Evolutionary conservation across 371 early-diverging fungal genomes (phyloP), one percentile per base, ranked within the genome.

Genomic region (Mucor indicus): DNA sequence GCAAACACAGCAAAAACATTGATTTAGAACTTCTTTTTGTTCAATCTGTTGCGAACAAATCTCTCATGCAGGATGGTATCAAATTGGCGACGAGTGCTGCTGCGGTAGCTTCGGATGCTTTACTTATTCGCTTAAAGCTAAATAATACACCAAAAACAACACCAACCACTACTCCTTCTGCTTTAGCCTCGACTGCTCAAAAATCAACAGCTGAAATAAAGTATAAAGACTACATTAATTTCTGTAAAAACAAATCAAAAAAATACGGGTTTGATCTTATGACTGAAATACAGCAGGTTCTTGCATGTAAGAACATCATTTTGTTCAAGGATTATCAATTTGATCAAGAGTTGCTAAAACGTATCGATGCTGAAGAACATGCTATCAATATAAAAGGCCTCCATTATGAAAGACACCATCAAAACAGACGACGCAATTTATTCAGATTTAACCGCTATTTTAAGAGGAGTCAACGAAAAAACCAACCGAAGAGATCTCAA

Each of bases 221-320:
- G 20, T 47, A 47, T 38, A 47, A 46, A 21, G 46, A 46, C 36
- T 46, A 46, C 27, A 37, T 46, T 25, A 25, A 46, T 37, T 37
- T 37, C 46, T 46, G 46, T 47, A 47, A 47, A 38, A 27, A 27
- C 47, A 47, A 47, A 47, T 47, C 47, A 19, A 47, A 47, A 22
- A 47, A 47, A 39, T 31, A 48, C 29, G 48, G 48, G 48, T 39
- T 48, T 39, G 48, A 39, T 48, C 32, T 48, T 30, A 17, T 22
- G 40, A 39, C 40, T 39, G 23, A 48, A 39, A 31, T 48, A 31
- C 48, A 48, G 21, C 38, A 39, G 21, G 48, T n/a, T 39, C 48
- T 39, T 39, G 40, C 32, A 49, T 49, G 40, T 40, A 49, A 49
- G 24, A 40, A 40, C 23, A 49, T 49, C 24, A 49, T 40, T 24